A percentile compares a stretch with the other conserved stretches of the same genome.
Evolutionary conservation across 129 eudicot species (phyloP).

Genomic region (Helichrysum umbraculigerum): DNA sequence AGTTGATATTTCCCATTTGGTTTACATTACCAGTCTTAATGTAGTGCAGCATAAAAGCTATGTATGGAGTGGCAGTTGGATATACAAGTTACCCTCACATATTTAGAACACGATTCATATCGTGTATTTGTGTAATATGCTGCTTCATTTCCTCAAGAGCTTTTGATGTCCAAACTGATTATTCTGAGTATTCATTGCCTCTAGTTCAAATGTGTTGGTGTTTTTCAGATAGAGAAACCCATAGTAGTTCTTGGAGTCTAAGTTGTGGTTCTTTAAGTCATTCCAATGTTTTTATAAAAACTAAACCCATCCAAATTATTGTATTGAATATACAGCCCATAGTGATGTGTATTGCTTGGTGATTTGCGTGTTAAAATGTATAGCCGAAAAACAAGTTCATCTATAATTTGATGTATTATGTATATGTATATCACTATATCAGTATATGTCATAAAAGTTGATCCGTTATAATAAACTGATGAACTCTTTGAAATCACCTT

Average conservation of each 20-base stretch:
- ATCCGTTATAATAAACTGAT: neutral
- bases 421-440: no score
- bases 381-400: neutral
- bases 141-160: constrained; percentile 10
- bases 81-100: neutral
- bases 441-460: neutral
- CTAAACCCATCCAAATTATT: neutral
- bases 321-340: constrained; percentile 14
- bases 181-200: constrained; percentile 9
- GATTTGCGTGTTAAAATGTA: neutral
- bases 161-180: neutral
- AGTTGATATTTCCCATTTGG: constrained; percentile 34
- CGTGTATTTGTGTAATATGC: neutral
- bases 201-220: constrained; percentile 2
- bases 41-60: neutral
- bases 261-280: constrained; percentile 2
- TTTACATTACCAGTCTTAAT: neutral
- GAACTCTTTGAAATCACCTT: constrained; percentile 10
- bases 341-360: constrained; percentile 6
- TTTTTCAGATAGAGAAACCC: neutral
- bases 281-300: neutral
- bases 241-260: constrained; percentile 7
- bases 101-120: neutral
- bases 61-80: constrained; percentile 8
- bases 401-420: constrained; percentile 8